Conservation (phyloP, 2,329 filamentous ascomycete genomes). For the Dothideomycetes sp. region DNA sequence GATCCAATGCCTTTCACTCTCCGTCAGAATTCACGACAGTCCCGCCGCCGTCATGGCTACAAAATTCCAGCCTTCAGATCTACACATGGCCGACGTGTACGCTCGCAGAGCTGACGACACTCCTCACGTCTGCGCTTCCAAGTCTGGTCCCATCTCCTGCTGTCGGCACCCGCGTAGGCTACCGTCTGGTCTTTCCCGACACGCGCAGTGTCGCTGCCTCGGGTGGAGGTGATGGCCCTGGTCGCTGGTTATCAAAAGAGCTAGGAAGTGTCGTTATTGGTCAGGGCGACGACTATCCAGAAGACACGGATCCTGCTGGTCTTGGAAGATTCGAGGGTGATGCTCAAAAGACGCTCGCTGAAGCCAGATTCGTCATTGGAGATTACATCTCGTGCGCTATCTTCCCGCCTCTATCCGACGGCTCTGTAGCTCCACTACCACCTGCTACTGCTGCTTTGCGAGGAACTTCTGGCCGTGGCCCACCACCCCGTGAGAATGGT, state of each 20-base stretch:
- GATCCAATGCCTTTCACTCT: constrained; percentile 63
- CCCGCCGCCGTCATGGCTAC: constrained; percentile 45
- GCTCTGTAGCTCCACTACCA: constrained; percentile 58
- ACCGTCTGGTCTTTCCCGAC: constrained; percentile 79
- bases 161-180: constrained; percentile 76
- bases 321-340: constrained; percentile 44
- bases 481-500: constrained; percentile 25
- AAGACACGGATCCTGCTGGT: constrained; percentile 25
- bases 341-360: constrained; percentile 62
- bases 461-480: constrained; percentile 32
- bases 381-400: constrained; percentile 82
- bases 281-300: constrained; percentile 27
- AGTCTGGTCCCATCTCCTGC: constrained; percentile 61
- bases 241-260: constrained; percentile 67
- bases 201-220: constrained; percentile 40
- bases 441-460: constrained; percentile 36
- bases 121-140: constrained; percentile 62
- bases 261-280: constrained; percentile 69
- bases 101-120: constrained; percentile 68
- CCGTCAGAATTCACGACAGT: constrained; percentile 57
- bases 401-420: constrained; percentile 64
- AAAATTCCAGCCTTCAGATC: constrained; percentile 51
- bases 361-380: constrained; percentile 75
- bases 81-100: constrained; percentile 82
- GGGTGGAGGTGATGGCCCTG: constrained; percentile 31